A percentile compares a stretch with the other conserved stretches of the same genome.
Evolutionary conservation across 1,284 basidiomycete species (phyloP).

Genomic region (Wolfiporia cocos): DNA sequence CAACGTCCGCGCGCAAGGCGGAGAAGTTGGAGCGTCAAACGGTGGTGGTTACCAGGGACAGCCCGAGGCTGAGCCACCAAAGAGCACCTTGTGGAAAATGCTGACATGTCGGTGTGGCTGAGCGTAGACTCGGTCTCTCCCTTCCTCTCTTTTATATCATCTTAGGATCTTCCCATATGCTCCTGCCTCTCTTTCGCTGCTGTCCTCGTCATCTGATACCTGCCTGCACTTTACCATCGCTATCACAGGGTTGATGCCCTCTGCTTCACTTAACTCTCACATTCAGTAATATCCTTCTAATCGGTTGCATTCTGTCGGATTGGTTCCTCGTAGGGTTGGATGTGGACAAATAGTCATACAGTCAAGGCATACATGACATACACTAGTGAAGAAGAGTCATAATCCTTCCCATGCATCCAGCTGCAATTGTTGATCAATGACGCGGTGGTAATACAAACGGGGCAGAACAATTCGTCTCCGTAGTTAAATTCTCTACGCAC

Average conservation of each 20-base stretch:
- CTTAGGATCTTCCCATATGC: conserved; percentile 4
- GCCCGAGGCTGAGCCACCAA: conserved; percentile 47
- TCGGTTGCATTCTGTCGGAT: conserved; percentile 4
- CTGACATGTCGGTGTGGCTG: conserved; percentile 73
- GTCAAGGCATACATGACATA: neutral
- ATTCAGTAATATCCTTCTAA: conserved; percentile 5
- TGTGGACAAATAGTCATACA: conserved; percentile 3
- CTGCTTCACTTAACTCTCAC: conserved; percentile 3
- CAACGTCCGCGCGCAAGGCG: conserved; percentile 60
- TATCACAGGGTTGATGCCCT: conserved; percentile 8
- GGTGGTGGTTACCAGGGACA: conserved; percentile 55
- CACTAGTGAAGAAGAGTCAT: neutral
- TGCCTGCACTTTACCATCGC: conserved; percentile 14
- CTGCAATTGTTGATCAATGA: too few species aligned
- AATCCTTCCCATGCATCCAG: too few species aligned
- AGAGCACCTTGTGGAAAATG: conserved; percentile 56
- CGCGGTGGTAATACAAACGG: too few species aligned
- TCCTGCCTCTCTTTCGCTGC: conserved; percentile 9
- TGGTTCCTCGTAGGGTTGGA: neutral
- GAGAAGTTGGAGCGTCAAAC: conserved; percentile 58
- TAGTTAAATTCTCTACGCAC: too few species aligned
- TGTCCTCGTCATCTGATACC: conserved; percentile 10
- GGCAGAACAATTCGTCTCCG: too few species aligned
- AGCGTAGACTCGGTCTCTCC: conserved; percentile 14
- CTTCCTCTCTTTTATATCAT: conserved; percentile 14